Evolutionary conservation across 768 basidiomycete species (phyloP).

Genomic region (Boletus bicolor): DNA sequence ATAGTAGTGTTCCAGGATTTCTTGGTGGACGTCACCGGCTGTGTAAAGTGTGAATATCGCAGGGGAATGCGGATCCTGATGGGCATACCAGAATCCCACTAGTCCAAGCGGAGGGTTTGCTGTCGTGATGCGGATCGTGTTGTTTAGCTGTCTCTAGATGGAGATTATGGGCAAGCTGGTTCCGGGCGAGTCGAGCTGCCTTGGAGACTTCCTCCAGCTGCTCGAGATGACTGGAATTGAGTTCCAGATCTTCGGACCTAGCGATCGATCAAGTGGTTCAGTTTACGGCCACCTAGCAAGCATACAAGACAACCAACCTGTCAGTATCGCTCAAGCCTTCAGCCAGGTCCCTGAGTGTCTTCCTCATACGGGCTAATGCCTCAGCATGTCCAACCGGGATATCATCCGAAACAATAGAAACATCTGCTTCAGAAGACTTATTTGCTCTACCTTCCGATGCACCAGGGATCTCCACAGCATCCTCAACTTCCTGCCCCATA

Average conservation of each 20-base stretch:
- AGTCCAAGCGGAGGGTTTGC: slow-evolving; percentile 35
- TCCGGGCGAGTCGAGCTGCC: slow-evolving; percentile 48
- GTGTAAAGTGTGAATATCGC: slow-evolving; percentile 10
- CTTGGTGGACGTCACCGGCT: slow-evolving; percentile 17
- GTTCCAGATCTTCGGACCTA: slow-evolving; percentile 39
- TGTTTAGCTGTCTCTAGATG: slow-evolving; percentile 38
- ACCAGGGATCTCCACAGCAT: slow-evolving; percentile 33
- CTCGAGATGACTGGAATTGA: slow-evolving; percentile 45
- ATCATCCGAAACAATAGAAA: slow-evolving; percentile 24
- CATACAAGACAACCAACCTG: slow-evolving; percentile 36
- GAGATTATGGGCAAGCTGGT: slow-evolving; percentile 42
- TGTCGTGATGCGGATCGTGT: slow-evolving; percentile 34
- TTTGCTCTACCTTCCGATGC: slow-evolving; percentile 15
- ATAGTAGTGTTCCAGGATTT: slow-evolving; percentile 29
- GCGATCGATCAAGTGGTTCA: not conserved
- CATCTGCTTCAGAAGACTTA: slow-evolving; percentile 18
- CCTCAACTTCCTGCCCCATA: slow-evolving; percentile 59
- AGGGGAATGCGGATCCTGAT: not conserved
- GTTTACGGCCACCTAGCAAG: slow-evolving; percentile 1
- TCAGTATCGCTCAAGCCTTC: slow-evolving; percentile 57
- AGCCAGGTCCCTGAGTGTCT: slow-evolving; percentile 55
- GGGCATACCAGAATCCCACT: slow-evolving; percentile 38
- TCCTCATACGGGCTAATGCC: slow-evolving; percentile 54
- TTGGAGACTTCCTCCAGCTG: slow-evolving; percentile 53
- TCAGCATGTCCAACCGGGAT: slow-evolving; percentile 40